Percentiles rank a stretch among this genome's conserved stretches.
phyloP scores from a whole-genome alignment of 306 rosid species.

The Begonia peltatifolia region DNA sequence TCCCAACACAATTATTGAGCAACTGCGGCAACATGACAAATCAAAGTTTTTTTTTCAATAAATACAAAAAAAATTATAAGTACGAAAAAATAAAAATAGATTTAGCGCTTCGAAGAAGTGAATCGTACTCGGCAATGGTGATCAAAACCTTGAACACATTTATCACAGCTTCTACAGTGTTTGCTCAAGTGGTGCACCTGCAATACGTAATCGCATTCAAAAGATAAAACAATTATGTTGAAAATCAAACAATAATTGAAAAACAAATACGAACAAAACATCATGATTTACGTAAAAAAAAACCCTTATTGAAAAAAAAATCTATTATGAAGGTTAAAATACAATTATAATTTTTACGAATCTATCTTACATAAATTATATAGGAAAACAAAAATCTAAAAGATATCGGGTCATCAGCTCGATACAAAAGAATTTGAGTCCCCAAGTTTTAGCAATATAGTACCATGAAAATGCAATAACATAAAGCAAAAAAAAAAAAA shows the following conservation, averaged over 20 bases:
- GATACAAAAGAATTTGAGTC: not conserved
- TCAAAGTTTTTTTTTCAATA: conserved; percentile 15
- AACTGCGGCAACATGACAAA: conserved; percentile 58
- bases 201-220: conserved; percentile 15
- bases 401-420: too few relatives aligned
- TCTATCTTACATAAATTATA: too few relatives aligned
- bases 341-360: too few relatives aligned
- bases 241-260: too few relatives aligned
- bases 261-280: too few relatives aligned
- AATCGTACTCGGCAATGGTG: conserved; percentile 90
- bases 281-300: too few relatives aligned
- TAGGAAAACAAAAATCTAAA: too few relatives aligned
- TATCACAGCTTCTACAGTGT: conserved; percentile 97
- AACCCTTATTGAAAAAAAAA: too few relatives aligned
- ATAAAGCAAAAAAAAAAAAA: too few relatives aligned
- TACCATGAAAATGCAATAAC: too few relatives aligned
- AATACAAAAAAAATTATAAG: conserved; percentile 5
- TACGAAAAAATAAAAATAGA: conserved; percentile 13
- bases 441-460: too few relatives aligned
- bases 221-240: not conserved
- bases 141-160: conserved; percentile 94
- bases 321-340: too few relatives aligned
- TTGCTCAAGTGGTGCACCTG: conserved; percentile 97
- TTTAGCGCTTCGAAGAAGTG: not conserved
- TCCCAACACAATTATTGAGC: conserved; percentile 98